Evolutionary conservation across 2,329 filamentous ascomycete species (phyloP).

Genomic region (Trichoderma harzianum): DNA sequence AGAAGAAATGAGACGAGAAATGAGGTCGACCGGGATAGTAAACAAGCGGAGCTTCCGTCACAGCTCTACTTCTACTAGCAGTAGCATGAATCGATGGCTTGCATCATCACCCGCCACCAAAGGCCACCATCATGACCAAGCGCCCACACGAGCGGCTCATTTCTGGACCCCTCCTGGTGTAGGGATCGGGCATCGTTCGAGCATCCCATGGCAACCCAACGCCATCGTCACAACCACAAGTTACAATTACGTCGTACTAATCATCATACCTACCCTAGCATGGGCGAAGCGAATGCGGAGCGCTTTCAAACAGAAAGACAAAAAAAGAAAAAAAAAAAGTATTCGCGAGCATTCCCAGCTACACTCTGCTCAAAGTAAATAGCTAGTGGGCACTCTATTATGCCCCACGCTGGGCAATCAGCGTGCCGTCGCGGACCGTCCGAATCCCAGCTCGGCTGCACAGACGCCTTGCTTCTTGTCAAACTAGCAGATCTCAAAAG

Average conservation of each 20-base stretch:
- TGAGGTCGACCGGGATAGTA: conserved; percentile 5
- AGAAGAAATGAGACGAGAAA: conserved; percentile 17
- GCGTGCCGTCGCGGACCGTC: neutral
- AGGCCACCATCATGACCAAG: neutral
- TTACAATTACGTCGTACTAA: neutral
- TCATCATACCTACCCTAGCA: neutral
- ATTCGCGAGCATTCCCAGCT: neutral
- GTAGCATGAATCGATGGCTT: conserved; percentile 15
- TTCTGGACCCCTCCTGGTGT: neutral
- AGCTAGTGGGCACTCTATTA: neutral
- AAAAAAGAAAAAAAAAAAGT: neutral
- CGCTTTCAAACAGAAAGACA: neutral
- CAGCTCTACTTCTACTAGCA: neutral
- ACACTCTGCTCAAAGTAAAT: neutral
- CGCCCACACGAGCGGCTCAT: neutral
- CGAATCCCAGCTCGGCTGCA: neutral
- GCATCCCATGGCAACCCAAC: neutral
- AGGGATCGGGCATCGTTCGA: conserved; percentile 11
- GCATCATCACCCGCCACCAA: conserved; percentile 17
- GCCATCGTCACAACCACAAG: neutral
- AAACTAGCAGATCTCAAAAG: conserved; percentile 6
- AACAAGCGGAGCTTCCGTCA: conserved; percentile 8
- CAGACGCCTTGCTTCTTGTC: conserved; percentile 10
- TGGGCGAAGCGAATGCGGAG: neutral
- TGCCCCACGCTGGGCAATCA: neutral